Percentiles rank a stretch among this genome's conserved stretches.
These are phyloP conservation scores for Ilyonectria robusta DNA, from an alignment of 2,329 filamentous ascomycete species.

Conservation along the genomic window DNA sequence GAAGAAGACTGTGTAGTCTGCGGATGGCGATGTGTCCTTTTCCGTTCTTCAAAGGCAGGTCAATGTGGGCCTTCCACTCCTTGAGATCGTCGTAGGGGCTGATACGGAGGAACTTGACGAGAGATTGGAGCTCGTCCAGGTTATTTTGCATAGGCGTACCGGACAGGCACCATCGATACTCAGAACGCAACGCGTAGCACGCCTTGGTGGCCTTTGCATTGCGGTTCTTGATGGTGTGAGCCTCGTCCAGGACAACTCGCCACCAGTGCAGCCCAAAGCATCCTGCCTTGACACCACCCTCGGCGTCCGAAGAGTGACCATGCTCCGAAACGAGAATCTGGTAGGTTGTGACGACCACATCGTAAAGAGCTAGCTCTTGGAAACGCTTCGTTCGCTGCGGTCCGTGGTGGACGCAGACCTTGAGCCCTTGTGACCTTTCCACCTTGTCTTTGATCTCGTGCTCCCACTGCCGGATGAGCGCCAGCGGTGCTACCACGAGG, in stretches of 20 bases:
- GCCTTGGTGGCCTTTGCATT: constrained; percentile 96
- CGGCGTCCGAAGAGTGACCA: constrained; percentile 74
- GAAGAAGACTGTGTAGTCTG: constrained; percentile 85
- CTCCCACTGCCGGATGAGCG: constrained; percentile 98
- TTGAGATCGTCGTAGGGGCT: constrained; percentile 89
- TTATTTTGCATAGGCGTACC: constrained; percentile 99
- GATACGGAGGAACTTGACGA: constrained; percentile 93
- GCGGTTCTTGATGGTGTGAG: constrained; percentile 98
- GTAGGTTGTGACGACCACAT: constrained; percentile 98
- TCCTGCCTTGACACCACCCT: constrained; percentile 77
- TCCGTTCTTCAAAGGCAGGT: constrained; percentile 88
- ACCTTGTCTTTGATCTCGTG: constrained; percentile 90
- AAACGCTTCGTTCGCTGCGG: constrained; percentile 85
- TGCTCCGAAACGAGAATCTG: constrained; percentile 95
- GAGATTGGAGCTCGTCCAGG: constrained; percentile 92
- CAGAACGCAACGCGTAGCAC: constrained; percentile 85
- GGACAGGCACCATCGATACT: constrained; percentile 96
- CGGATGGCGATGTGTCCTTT: constrained; percentile 91
- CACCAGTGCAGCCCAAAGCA: constrained; percentile 97
- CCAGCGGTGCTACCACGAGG: constrained; percentile 91
- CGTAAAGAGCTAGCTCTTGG: constrained; percentile 84
- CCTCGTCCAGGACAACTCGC: constrained; percentile 94
- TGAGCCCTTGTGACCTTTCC: constrained; percentile 75
- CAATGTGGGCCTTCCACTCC: constrained; percentile 94
- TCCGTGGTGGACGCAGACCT: constrained; percentile 92